Conservation (phyloP, 306 rosid genomes). For the Lathyrus oleraceus region DNA sequence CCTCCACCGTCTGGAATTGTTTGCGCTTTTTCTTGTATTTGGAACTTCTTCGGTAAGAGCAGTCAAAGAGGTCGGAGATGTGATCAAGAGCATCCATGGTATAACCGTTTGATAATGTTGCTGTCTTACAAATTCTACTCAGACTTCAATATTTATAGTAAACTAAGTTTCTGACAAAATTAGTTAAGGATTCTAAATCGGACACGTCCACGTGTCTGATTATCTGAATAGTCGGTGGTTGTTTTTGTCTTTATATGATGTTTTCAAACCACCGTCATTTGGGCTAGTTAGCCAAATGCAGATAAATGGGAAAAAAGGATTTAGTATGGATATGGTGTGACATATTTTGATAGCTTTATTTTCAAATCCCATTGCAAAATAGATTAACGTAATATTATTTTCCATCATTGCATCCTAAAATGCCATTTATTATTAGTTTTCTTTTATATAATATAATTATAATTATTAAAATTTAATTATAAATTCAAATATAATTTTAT, state of each 20-base stretch:
- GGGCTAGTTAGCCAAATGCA: not conserved
- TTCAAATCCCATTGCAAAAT: too few relatives aligned
- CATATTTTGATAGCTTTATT: constrained; percentile 8
- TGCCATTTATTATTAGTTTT: too few relatives aligned
- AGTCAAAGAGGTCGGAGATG: constrained; percentile 47
- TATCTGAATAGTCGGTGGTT: not conserved
- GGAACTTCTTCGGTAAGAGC: constrained; percentile 34
- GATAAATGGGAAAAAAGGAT: not conserved
- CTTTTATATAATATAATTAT: too few relatives aligned
- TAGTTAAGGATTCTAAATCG: not conserved
- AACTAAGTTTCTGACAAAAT: not conserved
- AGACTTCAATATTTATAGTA: constrained; percentile 11
- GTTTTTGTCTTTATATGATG: constrained; percentile 8
- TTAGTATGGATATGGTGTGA: not conserved
- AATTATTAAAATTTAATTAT: too few relatives aligned
- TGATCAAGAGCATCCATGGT: constrained; percentile 58
- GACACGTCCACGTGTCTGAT: not conserved
- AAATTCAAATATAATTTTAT: too few relatives aligned
- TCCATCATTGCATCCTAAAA: too few relatives aligned
- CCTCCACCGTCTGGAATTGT: constrained; percentile 86
- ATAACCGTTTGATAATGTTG: not conserved
- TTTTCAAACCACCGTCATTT: not conserved
- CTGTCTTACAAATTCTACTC: not conserved
- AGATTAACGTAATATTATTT: too few relatives aligned
- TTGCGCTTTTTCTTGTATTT: constrained; percentile 42